Percentiles rank a stretch among this genome's conserved stretches.
Evolutionary conservation across 805 yeast species (phyloP).

Genomic region (Isabelozyma pseudorhagii): DNA sequence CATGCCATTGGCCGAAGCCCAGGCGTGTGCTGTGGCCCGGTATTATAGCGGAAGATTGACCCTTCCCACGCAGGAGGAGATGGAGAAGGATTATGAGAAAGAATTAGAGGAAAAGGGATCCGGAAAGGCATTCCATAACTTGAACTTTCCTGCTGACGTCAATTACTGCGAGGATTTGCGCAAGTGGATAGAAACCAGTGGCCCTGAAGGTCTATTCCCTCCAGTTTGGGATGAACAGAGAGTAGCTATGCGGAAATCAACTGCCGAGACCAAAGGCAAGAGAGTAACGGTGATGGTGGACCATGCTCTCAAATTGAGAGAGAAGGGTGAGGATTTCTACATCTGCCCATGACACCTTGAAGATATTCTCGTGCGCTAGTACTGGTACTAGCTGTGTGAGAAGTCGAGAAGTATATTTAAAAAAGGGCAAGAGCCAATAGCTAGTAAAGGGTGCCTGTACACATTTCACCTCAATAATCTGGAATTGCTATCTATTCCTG

Average conservation of each 20-base stretch:
- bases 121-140: conserved; percentile 28
- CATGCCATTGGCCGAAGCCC: conserved; percentile 49
- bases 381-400: too few species aligned
- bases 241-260: conserved; percentile 1
- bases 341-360: neutral
- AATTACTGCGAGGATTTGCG: conserved; percentile 49
- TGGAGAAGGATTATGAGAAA: conserved; percentile 26
- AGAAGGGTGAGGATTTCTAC: neutral
- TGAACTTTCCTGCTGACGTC: conserved; percentile 56
- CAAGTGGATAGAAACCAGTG: conserved; percentile 4
- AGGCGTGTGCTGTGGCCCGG: conserved; percentile 42
- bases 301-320: conserved; percentile 6
- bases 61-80: conserved; percentile 37
- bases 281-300: conserved; percentile 7
- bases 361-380: too few species aligned
- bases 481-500: too few species aligned
- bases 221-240: conserved; percentile 6
- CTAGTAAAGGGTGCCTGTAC: too few species aligned
- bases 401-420: too few species aligned
- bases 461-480: too few species aligned
- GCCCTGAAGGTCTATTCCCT: conserved; percentile 5
- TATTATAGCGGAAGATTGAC: conserved; percentile 38
- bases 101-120: conserved; percentile 24
- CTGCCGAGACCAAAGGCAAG: conserved; percentile 4
- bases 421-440: too few species aligned